Evolutionary conservation across 441 rosid genomes (phyloP), one percentile per base, ranked within the genome.

Genomic region (Gossypium trilobum): DNA sequence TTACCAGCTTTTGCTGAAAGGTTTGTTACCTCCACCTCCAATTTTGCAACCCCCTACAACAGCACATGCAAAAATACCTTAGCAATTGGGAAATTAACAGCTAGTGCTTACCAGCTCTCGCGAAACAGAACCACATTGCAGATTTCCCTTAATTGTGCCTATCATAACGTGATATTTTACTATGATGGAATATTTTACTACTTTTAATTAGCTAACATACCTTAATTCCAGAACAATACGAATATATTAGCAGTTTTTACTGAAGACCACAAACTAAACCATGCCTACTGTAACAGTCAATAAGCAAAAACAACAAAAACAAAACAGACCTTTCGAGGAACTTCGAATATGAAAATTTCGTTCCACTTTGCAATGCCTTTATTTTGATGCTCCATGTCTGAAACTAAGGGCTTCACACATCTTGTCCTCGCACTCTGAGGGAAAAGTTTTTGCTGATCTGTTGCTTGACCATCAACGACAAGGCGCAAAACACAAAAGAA

Each of bases 351-450:
- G 81, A 96, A 93, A 79, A 91, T 78, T 79, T 96, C 99, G 84
- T 93, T 93, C 99, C 99, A 96, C 81, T 83, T 89, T 58, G 91
- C 95, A 68, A 78, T 74, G 75, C 88, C 92, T 74, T 78, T 76
- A 72, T 73, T 84, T 33, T 78, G 71, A 69, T 81, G 82, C 64
- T 71, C 75, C 56, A 55, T 71, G 73, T 74, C 71, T 56, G 83
- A 73, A 78, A 87, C 78, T n/a, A 81, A 75, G 73, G 97, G 97
- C 85, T 86, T 89, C 73, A 89, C 92, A 51, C 98, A 95, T 87
- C 88, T 95, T 73, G 99, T 95, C 89, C 99, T 90, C 29, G 95
- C 98, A 86, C 98, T 95, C 82, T 95, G 99, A 65, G 99, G 98
- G 79, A 89, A 91, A 79, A 87, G 87, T 79, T 87, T 95, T 82